Base-by-base conservation (phyloP, 768 basidiomycete species). In the Krasilnikovozyma curviuscula region DNA sequence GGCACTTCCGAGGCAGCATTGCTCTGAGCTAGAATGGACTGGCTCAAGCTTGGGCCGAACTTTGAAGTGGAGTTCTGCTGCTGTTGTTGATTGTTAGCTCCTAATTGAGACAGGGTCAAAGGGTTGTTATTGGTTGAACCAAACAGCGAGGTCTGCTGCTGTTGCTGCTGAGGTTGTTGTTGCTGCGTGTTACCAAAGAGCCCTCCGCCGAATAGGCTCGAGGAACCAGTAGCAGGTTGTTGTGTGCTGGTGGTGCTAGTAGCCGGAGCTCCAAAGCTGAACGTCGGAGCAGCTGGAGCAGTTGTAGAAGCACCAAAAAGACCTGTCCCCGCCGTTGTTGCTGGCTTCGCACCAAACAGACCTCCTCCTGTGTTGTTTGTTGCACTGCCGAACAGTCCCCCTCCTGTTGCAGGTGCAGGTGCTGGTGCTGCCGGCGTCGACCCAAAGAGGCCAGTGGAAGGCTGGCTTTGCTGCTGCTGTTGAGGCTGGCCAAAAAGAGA, bases 1-100 rank as follows among this genome's bases (percentile, higher is more conserved):
- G 56, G 52, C 19, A 54, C 40, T 32, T 62, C 61, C 35, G 49
- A 53, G 34, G 34, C 10, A 28, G 37, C 33, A n/a, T 7, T 12
- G 7, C 25, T 8, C 13, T 25, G 37, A 9, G 35, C 46, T 7
- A 34, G 14, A 23, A 6, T 8, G 38, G 8, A 16, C 48, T 9
- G 27, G 21, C 38, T 55, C 46, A 27, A 47, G 46, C 39, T 46
- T 35, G 4, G 30, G 23, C 9, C 40, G 44, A 24, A 39, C 21
- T 34, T 34, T 31, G 12, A 28, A 14, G 6, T 18, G 12, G 41
- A 23, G 44, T 46, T 32, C 46, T 31, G 33, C 31, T 35, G 41
- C 32, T 50, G 52, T 40, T 57, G 60, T 41, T 55, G 60, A 23
- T 4, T 37, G 10, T n/a, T n/a, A 10, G 18, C 24, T 3, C 44